Percentiles rank a stretch among this genome's conserved stretches.
Evolutionary conservation across 192 early-diverging fungal genomes (phyloP).

Genomic region (Backusella luteola): DNA sequence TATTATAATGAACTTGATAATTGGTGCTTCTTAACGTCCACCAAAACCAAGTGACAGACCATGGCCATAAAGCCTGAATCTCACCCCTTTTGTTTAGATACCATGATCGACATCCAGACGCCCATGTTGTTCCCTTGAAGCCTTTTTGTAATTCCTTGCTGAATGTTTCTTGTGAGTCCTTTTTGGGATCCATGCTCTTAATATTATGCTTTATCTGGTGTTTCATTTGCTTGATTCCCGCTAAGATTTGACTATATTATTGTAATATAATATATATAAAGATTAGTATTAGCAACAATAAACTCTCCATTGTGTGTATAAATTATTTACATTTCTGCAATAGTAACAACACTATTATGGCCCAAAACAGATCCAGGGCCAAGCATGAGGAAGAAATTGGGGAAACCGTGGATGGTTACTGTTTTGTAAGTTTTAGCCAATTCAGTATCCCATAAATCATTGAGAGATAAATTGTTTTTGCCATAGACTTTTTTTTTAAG

Average conservation of each 20-base stretch:
- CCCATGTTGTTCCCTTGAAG: slow-evolving; percentile 45
- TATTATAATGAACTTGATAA: no score
- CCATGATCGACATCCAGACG: slow-evolving; percentile 46
- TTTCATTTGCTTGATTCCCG: slow-evolving; percentile 37
- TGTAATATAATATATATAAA: background rate
- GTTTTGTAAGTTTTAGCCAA: slow-evolving; percentile 36
- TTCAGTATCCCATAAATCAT: slow-evolving; percentile 10
- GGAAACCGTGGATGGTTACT: slow-evolving; percentile 41
- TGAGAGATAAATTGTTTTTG: slow-evolving; percentile 10
- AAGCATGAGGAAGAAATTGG: slow-evolving; percentile 54
- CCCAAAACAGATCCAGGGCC: slow-evolving; percentile 52
- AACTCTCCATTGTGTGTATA: background rate
- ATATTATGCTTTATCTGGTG: slow-evolving; percentile 40
- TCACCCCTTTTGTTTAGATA: slow-evolving; percentile 37
- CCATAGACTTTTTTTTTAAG: slow-evolving; percentile 14
- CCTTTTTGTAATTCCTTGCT: slow-evolving; percentile 30
- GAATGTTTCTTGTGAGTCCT: slow-evolving; percentile 33
- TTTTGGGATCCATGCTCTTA: slow-evolving; percentile 28
- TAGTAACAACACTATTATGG: slow-evolving; percentile 38
- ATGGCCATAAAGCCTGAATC: background rate
- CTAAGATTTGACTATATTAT: slow-evolving; percentile 36
- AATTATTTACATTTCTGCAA: slow-evolving; percentile 20
- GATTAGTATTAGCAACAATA: background rate
- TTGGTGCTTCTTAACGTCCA: no score
- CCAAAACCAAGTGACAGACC: no score